These are phyloP conservation scores for Phytopythium aichiense DNA, from an alignment of 352 stramenopile genomes.

Conservation along the genomic window DNA sequence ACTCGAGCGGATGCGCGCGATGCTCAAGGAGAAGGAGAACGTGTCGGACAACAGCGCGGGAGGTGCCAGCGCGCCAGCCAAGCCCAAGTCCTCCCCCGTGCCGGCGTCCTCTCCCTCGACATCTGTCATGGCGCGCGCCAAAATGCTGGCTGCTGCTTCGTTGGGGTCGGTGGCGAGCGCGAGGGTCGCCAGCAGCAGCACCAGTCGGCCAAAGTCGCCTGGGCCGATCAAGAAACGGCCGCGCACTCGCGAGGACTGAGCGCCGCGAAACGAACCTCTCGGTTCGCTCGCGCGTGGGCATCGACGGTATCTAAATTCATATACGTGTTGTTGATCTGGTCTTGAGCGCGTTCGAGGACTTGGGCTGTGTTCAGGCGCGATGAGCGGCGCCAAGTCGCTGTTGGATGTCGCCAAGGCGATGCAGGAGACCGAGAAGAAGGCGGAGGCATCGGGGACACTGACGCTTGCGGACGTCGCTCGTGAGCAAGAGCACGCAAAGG, in stretches of 20 bases:
- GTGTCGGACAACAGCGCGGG: conserved; percentile 16
- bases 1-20: conserved; percentile 39
- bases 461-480: conserved; percentile 42
- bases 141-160: background rate
- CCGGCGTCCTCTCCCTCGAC: background rate
- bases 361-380: background rate
- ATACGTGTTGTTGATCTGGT: conserved; percentile 10
- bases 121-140: background rate
- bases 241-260: conserved; percentile 13
- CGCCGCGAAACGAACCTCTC: background rate
- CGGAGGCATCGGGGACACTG: conserved; percentile 1
- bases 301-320: conserved; percentile 10
- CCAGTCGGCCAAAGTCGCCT: conserved; percentile 14
- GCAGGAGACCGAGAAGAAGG: conserved; percentile 6
- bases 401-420: conserved; percentile 54
- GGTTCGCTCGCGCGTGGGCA: background rate
- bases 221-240: conserved; percentile 37
- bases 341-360: background rate
- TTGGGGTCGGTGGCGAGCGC: background rate
- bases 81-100: background rate
- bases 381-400: conserved; percentile 17
- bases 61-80: too few relatives aligned
- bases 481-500: conserved; percentile 4
- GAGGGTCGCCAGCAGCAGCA: background rate
- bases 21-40: conserved; percentile 76